These are phyloP conservation scores for Sporothrix humicola DNA, from an alignment of 2,329 filamentous ascomycete genomes.

Conservation along the genomic window DNA sequence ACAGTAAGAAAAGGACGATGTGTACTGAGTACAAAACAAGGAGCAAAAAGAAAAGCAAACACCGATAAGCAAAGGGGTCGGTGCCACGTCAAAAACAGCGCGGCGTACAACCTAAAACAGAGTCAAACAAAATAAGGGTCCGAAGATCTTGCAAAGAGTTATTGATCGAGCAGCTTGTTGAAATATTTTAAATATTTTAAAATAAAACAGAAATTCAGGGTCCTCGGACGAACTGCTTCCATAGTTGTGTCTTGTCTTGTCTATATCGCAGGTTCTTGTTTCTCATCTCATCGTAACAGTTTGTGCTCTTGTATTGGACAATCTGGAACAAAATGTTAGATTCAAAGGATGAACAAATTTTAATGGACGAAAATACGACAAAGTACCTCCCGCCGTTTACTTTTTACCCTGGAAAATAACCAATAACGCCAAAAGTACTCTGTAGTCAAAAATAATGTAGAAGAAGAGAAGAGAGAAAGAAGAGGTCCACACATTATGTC, in stretches of 20 bases:
- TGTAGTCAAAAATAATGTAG: not conserved
- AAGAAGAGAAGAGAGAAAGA: not conserved
- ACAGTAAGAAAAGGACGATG: not conserved
- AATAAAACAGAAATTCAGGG: not conserved
- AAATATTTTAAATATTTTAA: too few relatives aligned
- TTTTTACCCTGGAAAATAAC: too few relatives aligned
- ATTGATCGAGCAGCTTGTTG: not conserved
- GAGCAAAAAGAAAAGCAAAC: not conserved
- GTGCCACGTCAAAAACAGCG: not conserved
- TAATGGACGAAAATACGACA: too few relatives aligned
- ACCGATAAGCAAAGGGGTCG: not conserved
- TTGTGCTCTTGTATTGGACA: not conserved
- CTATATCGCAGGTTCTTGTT: not conserved
- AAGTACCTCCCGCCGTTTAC: too few relatives aligned
- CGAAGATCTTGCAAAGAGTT: not conserved
- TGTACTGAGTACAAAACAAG: constrained; percentile 14
- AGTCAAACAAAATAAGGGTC: not conserved
- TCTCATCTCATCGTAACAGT: not conserved
- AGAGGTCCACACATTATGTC: not conserved
- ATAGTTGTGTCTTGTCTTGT: too few relatives aligned
- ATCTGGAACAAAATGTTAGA: not conserved
- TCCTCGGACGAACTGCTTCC: not conserved
- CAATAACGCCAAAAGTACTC: not conserved
- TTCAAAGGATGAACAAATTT: too few relatives aligned
- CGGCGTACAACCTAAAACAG: constrained; percentile 1